Conservation (phyloP, 345 rosid species). For the Lepidium didymum region DNA sequence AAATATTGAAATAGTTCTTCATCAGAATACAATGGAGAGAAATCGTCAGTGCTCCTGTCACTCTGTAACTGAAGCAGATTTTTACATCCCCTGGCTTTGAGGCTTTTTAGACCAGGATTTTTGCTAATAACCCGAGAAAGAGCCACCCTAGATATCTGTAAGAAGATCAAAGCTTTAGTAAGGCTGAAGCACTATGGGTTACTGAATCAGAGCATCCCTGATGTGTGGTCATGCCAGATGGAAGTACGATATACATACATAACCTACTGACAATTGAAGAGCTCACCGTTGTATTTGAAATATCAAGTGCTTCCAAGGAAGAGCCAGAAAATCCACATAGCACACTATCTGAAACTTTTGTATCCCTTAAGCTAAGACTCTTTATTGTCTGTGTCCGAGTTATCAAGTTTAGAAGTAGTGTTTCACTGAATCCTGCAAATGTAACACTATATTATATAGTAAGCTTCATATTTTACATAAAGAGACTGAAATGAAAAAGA, state of each 20-base stretch:
- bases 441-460: neutral
- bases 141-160: conserved; percentile 58
- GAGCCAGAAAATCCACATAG: conserved; percentile 54
- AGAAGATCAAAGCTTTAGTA: neutral
- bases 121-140: conserved; percentile 40
- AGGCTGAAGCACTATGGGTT: neutral
- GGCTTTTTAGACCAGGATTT: conserved; percentile 51
- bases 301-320: conserved; percentile 68
- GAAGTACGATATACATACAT: neutral
- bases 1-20: conserved; percentile 33
- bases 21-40: conserved; percentile 18
- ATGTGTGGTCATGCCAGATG: neutral
- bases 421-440: conserved; percentile 49
- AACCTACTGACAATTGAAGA: neutral
- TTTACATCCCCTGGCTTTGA: conserved; percentile 64
- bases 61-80: conserved; percentile 38
- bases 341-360: conserved; percentile 46
- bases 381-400: conserved; percentile 38
- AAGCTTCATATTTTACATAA: neutral
- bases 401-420: conserved; percentile 42
- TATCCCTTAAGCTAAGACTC: conserved; percentile 64
- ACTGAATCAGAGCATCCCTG: neutral
- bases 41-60: conserved; percentile 8
- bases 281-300: conserved; percentile 67
- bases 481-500: conserved; percentile 6